Evolutionary conservation across 345 rosid genomes (phyloP).

Genomic region (Salix exigua): DNA sequence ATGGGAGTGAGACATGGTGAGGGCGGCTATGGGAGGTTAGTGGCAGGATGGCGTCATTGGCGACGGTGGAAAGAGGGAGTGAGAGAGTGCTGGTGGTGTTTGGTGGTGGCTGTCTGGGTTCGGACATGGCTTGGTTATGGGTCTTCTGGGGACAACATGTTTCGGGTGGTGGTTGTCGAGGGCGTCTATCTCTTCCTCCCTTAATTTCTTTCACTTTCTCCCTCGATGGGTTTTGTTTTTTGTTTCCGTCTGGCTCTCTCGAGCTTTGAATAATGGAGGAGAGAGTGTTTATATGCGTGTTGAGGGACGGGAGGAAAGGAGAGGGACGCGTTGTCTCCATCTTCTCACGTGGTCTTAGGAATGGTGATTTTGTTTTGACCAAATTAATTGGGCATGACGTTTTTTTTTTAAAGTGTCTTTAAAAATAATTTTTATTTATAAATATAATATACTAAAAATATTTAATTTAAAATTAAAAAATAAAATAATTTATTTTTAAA

Average conservation of each 20-base stretch:
- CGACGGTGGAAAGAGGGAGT: neutral
- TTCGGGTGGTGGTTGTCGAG: neutral
- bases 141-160: constrained; percentile 13
- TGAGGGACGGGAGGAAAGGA: neutral
- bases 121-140: constrained; percentile 28
- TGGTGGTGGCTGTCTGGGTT: constrained; percentile 1
- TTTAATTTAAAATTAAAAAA: too few species aligned
- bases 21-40: neutral
- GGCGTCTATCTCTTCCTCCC: neutral
- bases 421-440: too few species aligned
- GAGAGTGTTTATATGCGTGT: neutral
- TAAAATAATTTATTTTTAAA: too few species aligned
- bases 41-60: constrained; percentile 19
- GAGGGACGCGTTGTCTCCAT: neutral
- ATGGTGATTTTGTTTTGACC: constrained; percentile 1
- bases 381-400: neutral
- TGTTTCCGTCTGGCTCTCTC: neutral
- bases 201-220: neutral
- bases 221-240: neutral
- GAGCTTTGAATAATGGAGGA: neutral
- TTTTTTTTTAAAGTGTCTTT: too few species aligned
- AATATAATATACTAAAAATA: neutral
- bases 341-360: neutral
- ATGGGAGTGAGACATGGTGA: constrained; percentile 4
- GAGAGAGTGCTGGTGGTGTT: neutral